Evolutionary conservation across 345 rosid species (phyloP), one percentile per base, ranked within the genome.

Genomic region (Heritiera littoralis): DNA sequence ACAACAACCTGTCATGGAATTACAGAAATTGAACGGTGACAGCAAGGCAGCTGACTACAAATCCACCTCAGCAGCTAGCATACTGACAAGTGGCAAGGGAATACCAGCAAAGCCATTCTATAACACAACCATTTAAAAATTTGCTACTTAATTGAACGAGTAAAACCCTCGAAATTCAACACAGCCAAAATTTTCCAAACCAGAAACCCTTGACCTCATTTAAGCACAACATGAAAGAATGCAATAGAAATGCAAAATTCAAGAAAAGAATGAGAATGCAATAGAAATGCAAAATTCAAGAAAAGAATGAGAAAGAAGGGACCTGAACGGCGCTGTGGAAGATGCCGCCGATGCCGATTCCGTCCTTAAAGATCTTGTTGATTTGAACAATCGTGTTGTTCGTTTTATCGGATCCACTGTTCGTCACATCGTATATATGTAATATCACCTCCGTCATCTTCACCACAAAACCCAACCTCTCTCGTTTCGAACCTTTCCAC

Each of bases 321-420:
- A 92, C 99, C 98, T 96, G 97, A 77, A 96, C 89, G 28, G 99
- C 99, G 86, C 98, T 92, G 86, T 96, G 99, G 85, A 96, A 93
- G 89, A 93, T 91, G 77, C 98, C 99, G n/a, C 99, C 98, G 14
- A 96, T 79, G 78, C 99, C 98, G 40, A 96, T 91, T 35, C 91
- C 90, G 78, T 96, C 99, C 80, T 96, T 96, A 87, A 96, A 94
- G 92, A 96, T 89, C 85, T 90, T 91, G 71, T 94, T 96, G 89
- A 96, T 92, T 83, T 94, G 91, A 89, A 92, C 77, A 75, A 96
- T 90, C 28, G 98, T 94, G 88, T 68, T 90, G 90, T 94, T 92
- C 17, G 98, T 90, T 90, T 96, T 94, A 81, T 92, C 98, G 48
- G 99, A 94, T 88, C 94, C 98, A 86, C 97, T 89, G 77, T 96